Conservation (phyloP, 1,139 yeast genomes). For the Kluyveromyces sp. region DNA sequence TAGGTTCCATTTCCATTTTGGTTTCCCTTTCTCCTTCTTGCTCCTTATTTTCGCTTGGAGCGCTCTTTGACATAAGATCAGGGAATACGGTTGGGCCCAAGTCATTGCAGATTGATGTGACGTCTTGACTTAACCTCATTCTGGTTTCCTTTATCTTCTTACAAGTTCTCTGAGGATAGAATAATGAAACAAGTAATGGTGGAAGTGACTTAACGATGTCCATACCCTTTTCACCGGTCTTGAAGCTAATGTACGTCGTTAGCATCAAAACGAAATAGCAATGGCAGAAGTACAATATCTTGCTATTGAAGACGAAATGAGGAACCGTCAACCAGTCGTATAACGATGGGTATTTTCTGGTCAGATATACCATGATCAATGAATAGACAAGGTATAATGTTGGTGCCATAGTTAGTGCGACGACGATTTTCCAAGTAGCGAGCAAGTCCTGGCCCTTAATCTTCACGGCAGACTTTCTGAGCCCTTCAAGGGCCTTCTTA, state of each 20-base stretch:
- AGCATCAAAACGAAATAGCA: conserved; percentile 44
- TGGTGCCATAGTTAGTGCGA: conserved; percentile 64
- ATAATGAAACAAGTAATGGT: conserved; percentile 50
- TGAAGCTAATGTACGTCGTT: conserved; percentile 62
- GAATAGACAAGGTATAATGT: conserved; percentile 59
- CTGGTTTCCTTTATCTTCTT: conserved; percentile 44
- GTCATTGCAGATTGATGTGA: conserved; percentile 49
- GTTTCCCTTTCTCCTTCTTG: conserved; percentile 11
- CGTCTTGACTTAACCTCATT: conserved; percentile 41
- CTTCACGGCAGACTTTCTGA: conserved; percentile 60
- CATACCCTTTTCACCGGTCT: conserved; percentile 69
- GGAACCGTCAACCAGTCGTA: conserved; percentile 36
- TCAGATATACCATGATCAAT: conserved; percentile 43
- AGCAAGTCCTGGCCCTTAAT: conserved; percentile 65
- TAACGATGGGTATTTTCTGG: conserved; percentile 23
- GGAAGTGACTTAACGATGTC: conserved; percentile 62
- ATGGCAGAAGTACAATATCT: conserved; percentile 16
- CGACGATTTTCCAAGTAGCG: conserved; percentile 71
- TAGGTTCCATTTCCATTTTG: not conserved
- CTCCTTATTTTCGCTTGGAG: too few species aligned
- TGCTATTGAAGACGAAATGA: conserved; percentile 20
- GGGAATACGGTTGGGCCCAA: conserved; percentile 61
- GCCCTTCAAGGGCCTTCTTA: conserved; percentile 52
- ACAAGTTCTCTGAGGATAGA: conserved; percentile 39
- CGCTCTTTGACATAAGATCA: conserved; percentile 31